These are phyloP conservation scores for Fusarium oligoseptatum DNA, from an alignment of 2,329 filamentous ascomycete genomes.

Conservation along the genomic window DNA sequence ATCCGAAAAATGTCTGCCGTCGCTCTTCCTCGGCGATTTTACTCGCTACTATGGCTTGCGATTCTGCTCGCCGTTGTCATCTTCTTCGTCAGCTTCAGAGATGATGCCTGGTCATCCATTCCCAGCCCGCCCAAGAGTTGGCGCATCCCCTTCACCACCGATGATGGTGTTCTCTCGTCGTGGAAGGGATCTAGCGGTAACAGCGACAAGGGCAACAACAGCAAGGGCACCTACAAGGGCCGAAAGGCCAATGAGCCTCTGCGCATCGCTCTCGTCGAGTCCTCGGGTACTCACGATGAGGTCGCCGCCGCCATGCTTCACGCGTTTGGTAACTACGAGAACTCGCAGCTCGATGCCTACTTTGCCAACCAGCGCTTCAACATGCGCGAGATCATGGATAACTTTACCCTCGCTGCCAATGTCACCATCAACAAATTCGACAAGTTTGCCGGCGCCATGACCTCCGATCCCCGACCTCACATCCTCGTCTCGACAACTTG, in stretches of 20 bases:
- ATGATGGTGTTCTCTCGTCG: conserved; percentile 41
- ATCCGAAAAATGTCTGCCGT: conserved; percentile 27
- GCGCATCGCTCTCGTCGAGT: conserved; percentile 45
- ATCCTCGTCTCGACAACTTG: conserved; percentile 48
- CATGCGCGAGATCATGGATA: conserved; percentile 45
- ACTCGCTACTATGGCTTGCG: conserved; percentile 40
- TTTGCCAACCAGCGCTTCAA: conserved; percentile 44
- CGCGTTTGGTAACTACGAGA: conserved; percentile 41
- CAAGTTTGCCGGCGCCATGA: conserved; percentile 30
- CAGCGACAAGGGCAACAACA: background rate
- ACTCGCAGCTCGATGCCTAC: conserved; percentile 40
- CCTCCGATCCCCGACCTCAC: conserved; percentile 31
- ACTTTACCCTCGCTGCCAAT: conserved; percentile 42
- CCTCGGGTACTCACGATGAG: conserved; percentile 47
- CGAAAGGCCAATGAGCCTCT: conserved; percentile 32
- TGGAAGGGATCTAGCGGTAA: conserved; percentile 29
- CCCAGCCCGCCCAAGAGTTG: conserved; percentile 36
- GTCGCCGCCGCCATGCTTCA: conserved; percentile 45
- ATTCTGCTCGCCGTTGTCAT: conserved; percentile 30
- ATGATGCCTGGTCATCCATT: conserved; percentile 41
- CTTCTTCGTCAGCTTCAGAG: conserved; percentile 37
- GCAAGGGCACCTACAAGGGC: background rate
- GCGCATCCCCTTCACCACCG: conserved; percentile 44
- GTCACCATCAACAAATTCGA: conserved; percentile 30
- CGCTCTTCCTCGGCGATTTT: conserved; percentile 39